Base-by-base conservation (phyloP, 2,329 filamentous ascomycete species). In the Raffaelea deltoideospora region DNA sequence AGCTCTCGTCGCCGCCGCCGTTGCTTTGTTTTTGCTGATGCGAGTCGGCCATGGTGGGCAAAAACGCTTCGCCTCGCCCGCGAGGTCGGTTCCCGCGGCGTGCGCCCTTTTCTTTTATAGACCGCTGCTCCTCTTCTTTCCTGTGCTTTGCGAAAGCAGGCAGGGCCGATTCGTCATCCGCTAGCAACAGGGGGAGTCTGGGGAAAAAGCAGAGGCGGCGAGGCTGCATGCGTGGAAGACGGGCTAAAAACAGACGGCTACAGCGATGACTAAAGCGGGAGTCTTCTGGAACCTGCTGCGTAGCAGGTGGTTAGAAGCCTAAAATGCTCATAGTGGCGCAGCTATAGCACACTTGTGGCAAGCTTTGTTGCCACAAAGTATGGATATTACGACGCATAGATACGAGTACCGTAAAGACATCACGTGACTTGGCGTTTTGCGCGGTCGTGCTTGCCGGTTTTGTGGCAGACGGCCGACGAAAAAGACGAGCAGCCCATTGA, bases 1-100 rank as follows among this genome's bases (percentile, higher is more conserved):
- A 49, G 14, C 44, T 38, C 20, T 35, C 44, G 44, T 23, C 18
- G 8, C 14, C 22, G 22, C 22, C 15, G 9, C 22, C 19, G 21
- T n/a, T 17, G 9, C 22, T 15, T 14, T 8, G 23, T 65, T 61
- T 37, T 59, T 20, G n/a, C 10, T 22, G 13, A 15, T 8, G 14
- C 21, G 54, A 41, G 53, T 41, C 36, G 52, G 49, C 38, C 26
- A 37, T 48, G 40, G 59, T 38, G 41, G 31, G 36, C 31, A 33
- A 34, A 31, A 22, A 26, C 6, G 26, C 6, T 5, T 13, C 23
- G n/a, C n/a, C n/a, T n/a, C n/a, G n/a, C n/a, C n/a, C n/a, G n/a
- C n/a, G n/a, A n/a, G n/a, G n/a, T n/a, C n/a, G n/a, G n/a, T n/a
- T n/a, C n/a, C n/a, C n/a, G n/a, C n/a, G n/a, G n/a, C n/a, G n/a